A percentile compares a stretch with the other conserved stretches of the same genome.
Evolutionary conservation across 129 eudicot genomes (phyloP).

Genomic region (Centrapalus pauciflorus): DNA sequence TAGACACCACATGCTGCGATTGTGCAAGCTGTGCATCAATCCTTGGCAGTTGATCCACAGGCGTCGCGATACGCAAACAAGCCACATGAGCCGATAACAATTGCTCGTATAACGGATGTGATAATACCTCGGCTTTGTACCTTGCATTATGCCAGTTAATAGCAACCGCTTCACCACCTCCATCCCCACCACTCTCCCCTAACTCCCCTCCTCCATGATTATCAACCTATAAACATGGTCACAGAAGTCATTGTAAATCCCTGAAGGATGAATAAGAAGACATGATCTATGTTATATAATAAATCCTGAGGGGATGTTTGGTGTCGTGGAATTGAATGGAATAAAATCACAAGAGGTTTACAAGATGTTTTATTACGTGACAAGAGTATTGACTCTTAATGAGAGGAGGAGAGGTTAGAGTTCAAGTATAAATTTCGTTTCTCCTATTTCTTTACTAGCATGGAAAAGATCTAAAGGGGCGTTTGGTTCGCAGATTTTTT

Average conservation of each 20-base stretch:
- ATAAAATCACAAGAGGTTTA: too few relatives aligned
- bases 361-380: too few relatives aligned
- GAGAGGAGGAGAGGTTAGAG: too few relatives aligned
- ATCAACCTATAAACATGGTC: constrained; percentile 9
- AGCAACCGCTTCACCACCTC: constrained; percentile 20
- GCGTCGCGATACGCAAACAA: constrained; percentile 75
- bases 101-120: constrained; percentile 77
- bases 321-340: too few relatives aligned
- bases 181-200: constrained; percentile 22
- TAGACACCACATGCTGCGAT: constrained; percentile 73
- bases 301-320: too few relatives aligned
- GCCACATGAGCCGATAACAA: constrained; percentile 76
- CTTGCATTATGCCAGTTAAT: constrained; percentile 60
- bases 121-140: constrained; percentile 56
- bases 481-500: too few relatives aligned
- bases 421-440: too few relatives aligned
- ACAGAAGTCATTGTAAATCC: neutral
- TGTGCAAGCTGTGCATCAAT: constrained; percentile 85
- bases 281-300: too few relatives aligned
- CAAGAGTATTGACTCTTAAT: too few relatives aligned
- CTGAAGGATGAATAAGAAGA: neutral
- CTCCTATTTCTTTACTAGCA: too few relatives aligned
- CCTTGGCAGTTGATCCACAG: constrained; percentile 86
- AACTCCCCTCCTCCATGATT: constrained; percentile 31
- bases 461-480: too few relatives aligned